Conservation (phyloP, 768 basidiomycete species). For the Suillus spraguei region DNA sequence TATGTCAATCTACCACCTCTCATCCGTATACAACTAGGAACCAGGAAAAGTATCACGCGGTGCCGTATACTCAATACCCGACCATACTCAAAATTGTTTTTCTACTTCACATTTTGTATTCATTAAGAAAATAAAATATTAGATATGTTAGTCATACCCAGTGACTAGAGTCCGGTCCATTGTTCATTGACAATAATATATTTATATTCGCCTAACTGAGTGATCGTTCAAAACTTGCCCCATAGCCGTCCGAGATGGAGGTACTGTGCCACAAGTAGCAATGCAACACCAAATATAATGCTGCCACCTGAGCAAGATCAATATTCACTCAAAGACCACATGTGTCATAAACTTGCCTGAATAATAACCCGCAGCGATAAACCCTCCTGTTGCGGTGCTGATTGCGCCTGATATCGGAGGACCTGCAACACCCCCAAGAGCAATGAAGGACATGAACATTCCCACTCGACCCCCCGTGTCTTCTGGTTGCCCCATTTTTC, state of each 20-base stretch:
- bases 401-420: conserved; percentile 79
- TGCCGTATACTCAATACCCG: no score
- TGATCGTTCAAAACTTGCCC: conserved; percentile 33
- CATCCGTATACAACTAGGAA: no score
- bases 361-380: conserved; percentile 37
- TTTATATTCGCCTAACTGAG: not conserved
- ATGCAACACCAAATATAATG: conserved; percentile 41
- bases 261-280: conserved; percentile 43
- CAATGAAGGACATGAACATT: conserved; percentile 60
- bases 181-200: no score
- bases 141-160: no score
- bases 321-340: not conserved
- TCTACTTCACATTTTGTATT: no score
- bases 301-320: conserved; percentile 32
- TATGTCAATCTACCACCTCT: no score
- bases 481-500: conserved; percentile 57
- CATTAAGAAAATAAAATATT: no score
- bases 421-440: conserved; percentile 65
- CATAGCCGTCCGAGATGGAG: conserved; percentile 41
- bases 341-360: conserved; percentile 33
- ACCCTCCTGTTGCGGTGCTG: conserved; percentile 52
- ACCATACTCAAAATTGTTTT: no score
- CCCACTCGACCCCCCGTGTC: conserved; percentile 70
- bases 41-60: no score
- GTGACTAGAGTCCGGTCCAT: no score